Percentiles rank a stretch among this genome's conserved stretches.
Evolutionary conservation across 352 stramenopile genomes (phyloP).

Genomic region (Phytophthora constricta): DNA sequence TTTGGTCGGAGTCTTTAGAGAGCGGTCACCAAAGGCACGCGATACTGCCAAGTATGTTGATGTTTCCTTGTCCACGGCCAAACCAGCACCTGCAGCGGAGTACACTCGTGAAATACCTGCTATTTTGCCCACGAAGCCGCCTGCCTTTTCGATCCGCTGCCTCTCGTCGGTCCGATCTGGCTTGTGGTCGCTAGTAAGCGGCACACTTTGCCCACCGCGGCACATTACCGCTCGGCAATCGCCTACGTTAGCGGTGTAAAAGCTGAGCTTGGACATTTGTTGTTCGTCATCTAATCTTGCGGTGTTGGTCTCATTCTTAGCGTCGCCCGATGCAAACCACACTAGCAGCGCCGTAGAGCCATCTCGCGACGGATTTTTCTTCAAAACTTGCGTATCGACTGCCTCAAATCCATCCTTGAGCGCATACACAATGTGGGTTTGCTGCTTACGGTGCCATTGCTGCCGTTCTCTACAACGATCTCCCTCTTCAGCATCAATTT

Average conservation of each 20-base stretch:
- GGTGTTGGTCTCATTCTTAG: not conserved
- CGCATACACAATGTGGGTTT: slow-evolving; percentile 36
- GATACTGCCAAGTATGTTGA: slow-evolving; percentile 64
- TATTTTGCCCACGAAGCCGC: slow-evolving; percentile 60
- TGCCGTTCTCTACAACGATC: slow-evolving; percentile 24
- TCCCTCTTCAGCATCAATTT: slow-evolving; percentile 47
- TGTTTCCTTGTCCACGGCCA: slow-evolving; percentile 35
- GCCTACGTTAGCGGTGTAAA: slow-evolving; percentile 67
- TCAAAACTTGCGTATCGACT: slow-evolving; percentile 50
- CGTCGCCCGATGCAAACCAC: slow-evolving; percentile 48
- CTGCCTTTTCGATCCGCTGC: slow-evolving; percentile 53
- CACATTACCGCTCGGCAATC: slow-evolving; percentile 72
- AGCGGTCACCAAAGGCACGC: slow-evolving; percentile 63
- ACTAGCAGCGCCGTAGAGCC: slow-evolving; percentile 60
- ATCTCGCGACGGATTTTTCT: slow-evolving; percentile 52
- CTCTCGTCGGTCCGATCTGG: slow-evolving; percentile 53
- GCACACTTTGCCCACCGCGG: slow-evolving; percentile 41
- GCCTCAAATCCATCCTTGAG: slow-evolving; percentile 50
- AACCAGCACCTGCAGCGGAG: slow-evolving; percentile 46
- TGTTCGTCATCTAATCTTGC: not conserved
- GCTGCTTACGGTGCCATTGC: slow-evolving; percentile 35
- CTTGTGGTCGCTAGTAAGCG: slow-evolving; percentile 68
- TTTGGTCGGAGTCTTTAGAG: slow-evolving; percentile 50
- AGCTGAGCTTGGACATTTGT: slow-evolving; percentile 21
- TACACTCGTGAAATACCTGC: slow-evolving; percentile 60